Evolutionary conservation across 768 basidiomycete species (phyloP).

Genomic region (Trametes gibbosa): DNA sequence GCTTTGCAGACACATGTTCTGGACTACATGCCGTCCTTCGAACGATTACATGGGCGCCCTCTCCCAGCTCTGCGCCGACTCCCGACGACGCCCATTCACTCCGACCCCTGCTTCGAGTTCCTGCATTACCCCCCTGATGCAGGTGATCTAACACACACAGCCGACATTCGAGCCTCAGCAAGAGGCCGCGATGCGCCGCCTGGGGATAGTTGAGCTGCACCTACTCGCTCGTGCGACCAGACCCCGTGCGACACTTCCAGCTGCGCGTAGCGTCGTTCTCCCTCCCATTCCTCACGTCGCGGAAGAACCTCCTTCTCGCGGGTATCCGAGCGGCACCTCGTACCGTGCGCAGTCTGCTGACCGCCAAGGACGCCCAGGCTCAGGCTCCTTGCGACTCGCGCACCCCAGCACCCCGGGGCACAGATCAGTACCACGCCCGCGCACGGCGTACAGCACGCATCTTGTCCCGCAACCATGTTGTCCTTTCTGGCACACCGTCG

Average conservation of each 20-base stretch:
- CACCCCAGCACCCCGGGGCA: not conserved
- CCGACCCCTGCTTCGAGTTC: not conserved
- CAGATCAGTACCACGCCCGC: not conserved
- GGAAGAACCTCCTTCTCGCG: not conserved
- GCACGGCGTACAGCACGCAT: not conserved
- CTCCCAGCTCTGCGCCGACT: not conserved
- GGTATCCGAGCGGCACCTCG: not conserved
- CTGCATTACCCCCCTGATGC: not conserved
- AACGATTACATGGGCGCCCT: too few species aligned
- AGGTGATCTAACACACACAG: not conserved
- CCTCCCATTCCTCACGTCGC: not conserved
- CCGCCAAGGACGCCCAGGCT: too few species aligned
- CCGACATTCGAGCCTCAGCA: not conserved
- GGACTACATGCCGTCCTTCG: too few species aligned
- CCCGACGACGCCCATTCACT: not conserved
- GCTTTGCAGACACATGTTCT: too few species aligned
- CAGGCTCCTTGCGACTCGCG: not conserved
- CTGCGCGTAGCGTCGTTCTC: not conserved
- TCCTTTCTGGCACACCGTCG: constrained; percentile 25
- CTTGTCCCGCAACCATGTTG: constrained; percentile 16
- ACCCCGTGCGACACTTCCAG: not conserved
- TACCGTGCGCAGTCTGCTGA: constrained; percentile 2
- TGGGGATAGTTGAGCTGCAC: not conserved
- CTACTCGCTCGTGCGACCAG: not conserved
- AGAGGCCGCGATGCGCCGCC: not conserved